Evolutionary conservation across 169 alveolate species (phyloP).

Genomic region (Eimeria praecox): DNA sequence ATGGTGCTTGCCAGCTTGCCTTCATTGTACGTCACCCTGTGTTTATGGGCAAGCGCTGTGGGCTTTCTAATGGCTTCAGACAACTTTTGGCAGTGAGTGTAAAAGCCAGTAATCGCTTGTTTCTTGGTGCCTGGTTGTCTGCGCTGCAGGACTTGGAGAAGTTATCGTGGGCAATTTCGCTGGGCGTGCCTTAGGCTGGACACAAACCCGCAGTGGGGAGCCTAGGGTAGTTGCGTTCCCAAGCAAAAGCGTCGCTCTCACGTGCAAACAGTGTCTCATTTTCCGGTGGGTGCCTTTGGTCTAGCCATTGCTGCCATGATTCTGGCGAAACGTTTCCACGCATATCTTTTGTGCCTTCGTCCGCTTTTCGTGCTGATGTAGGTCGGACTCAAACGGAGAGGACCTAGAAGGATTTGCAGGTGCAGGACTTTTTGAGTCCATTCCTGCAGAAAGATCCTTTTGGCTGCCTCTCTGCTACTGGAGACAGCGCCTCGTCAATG

Average conservation of each 20-base stretch:
- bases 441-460: conserved; percentile 87
- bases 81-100: background rate
- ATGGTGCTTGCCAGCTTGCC: background rate
- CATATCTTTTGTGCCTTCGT: background rate
- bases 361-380: conserved; percentile 84
- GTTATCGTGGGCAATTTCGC: conserved; percentile 90
- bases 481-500: conserved; percentile 73
- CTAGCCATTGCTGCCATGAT: background rate
- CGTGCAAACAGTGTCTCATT: conserved; percentile 83
- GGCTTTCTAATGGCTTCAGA: background rate
- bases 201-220: conserved; percentile 85
- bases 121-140: background rate
- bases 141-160: conserved; percentile 82
- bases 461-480: conserved; percentile 72
- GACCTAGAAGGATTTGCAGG: conserved; percentile 97
- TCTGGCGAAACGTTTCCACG: background rate
- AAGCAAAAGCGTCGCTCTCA: conserved; percentile 86
- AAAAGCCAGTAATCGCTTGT: background rate
- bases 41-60: background rate
- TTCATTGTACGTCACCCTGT: background rate
- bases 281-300: conserved; percentile 82
- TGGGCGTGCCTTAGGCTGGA: conserved; percentile 93
- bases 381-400: conserved; percentile 95
- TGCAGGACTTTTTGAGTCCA: conserved; percentile 95
- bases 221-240: conserved; percentile 86